Base-by-base conservation (phyloP, 345 rosid genomes). In the Erysimum cheiranthoides region DNA sequence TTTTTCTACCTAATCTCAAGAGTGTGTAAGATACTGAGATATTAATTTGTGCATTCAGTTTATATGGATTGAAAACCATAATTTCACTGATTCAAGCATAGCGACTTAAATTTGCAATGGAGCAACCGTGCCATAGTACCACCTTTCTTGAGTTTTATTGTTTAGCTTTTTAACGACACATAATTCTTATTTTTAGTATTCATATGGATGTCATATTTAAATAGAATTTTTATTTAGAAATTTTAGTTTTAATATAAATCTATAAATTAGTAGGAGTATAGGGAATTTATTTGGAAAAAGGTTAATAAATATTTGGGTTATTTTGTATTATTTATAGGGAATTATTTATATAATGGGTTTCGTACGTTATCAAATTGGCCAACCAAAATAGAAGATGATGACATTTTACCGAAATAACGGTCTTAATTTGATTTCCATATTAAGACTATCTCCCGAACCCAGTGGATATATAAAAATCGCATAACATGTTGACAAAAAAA, bases 391-490 rank as follows among this genome's bases (percentile, higher is more conserved):
- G 10, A 74, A 46, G 12, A 75, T 40, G 45, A 53, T 73, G 74
- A 7, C 62, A 46, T 67, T 8, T 36, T 75, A 58, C 73, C 78
- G 50, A 35, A 74, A 47, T 67, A 75, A 75, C 68, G 43, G 49
- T 65, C 62, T 65, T 12, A 65, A 45, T 64, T 73, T 64, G 79
- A 75, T 68, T n/a, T 30, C 51, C 61, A 49, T 11, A 58, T 53
- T 25, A 34, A 40, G 4, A 64, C 10, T 21, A 39, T 40, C 11
- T 11, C 35, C 32, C 18, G 0, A 39, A 10, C 61, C 62, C 46
- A 61, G 39, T 18, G 0, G 35, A 53, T 21, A 36, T 38, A 40
- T 21, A 45, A 6, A 66, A 46, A 18, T 38, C 14, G 53, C 54
- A 49, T 46, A 32, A 9, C 18, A 40, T 65, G 53, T 56, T 73